These are phyloP conservation scores for Jaapia argillacea DNA, from an alignment of 768 basidiomycete genomes.

Conservation along the genomic window DNA sequence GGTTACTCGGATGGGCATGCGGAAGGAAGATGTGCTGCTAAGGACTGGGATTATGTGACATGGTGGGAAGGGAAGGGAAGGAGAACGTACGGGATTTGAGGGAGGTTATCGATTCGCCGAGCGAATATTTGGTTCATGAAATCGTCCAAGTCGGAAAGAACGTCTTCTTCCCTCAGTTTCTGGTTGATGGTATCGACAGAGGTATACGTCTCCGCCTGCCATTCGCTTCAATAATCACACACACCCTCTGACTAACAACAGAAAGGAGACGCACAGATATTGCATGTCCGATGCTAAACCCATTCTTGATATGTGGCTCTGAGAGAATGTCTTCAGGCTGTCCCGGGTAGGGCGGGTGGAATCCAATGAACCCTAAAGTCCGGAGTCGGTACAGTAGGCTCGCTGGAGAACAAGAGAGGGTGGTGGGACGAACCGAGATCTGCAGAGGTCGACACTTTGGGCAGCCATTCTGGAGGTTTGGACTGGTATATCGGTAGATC, in stretches of 20 bases:
- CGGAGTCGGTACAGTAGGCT: background rate
- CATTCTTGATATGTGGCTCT: constrained; percentile 52
- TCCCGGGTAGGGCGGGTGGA: constrained; percentile 62
- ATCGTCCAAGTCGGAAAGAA: constrained; percentile 53
- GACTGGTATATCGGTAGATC: constrained; percentile 48
- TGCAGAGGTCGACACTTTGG: constrained; percentile 50
- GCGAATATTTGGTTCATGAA: constrained; percentile 70
- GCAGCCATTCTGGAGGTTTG: constrained; percentile 67
- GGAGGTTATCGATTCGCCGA: constrained; percentile 45
- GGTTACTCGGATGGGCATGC: constrained; percentile 76
- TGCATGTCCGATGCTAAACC: constrained; percentile 41
- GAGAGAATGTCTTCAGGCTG: constrained; percentile 72
- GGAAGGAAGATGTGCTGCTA: constrained; percentile 54
- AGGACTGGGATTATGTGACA: background rate
- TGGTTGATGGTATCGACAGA: constrained; percentile 43
- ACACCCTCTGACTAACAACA: constrained; percentile 1
- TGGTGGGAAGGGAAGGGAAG: background rate
- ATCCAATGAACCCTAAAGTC: constrained; percentile 64
- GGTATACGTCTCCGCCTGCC: constrained; percentile 54
- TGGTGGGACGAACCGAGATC: constrained; percentile 63
- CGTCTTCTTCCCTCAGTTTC: constrained; percentile 38
- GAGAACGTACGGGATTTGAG: constrained; percentile 52
- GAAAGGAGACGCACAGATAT: constrained; percentile 41
- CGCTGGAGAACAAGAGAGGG: background rate
- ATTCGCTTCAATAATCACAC: background rate